Conservation (phyloP, 2,329 filamentous ascomycete species). For the Penicillium sclerotigenum region DNA sequence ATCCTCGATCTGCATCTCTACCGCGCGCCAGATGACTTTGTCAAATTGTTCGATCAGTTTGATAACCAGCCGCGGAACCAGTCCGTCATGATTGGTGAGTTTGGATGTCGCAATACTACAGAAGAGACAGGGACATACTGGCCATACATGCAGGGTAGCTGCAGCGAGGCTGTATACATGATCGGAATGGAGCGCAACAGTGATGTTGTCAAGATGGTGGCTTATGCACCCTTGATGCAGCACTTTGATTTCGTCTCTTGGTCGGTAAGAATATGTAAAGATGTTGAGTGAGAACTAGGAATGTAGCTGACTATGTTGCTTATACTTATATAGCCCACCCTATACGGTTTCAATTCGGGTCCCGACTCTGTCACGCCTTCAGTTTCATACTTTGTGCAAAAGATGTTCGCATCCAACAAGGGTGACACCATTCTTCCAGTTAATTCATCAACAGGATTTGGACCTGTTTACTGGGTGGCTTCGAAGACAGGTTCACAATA, state of each 20-base stretch:
- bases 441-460: conserved; percentile 25
- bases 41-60: conserved; percentile 52
- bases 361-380: conserved; percentile 30
- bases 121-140: conserved; percentile 19
- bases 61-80: conserved; percentile 48
- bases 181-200: conserved; percentile 50
- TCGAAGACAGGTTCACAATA: conserved; percentile 23
- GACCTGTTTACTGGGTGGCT: conserved; percentile 37
- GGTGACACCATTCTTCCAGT: conserved; percentile 33
- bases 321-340: conserved; percentile 25
- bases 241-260: conserved; percentile 35
- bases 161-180: conserved; percentile 63
- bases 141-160: conserved; percentile 47
- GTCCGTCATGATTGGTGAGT: conserved; percentile 33
- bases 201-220: conserved; percentile 36
- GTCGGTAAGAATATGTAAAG: conserved; percentile 27
- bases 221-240: conserved; percentile 39
- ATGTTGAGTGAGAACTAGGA: background rate
- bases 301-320: background rate
- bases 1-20: conserved; percentile 54
- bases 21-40: conserved; percentile 49
- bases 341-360: conserved; percentile 32
- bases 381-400: conserved; percentile 37
- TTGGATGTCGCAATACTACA: conserved; percentile 26
- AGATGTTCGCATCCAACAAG: conserved; percentile 35